These are phyloP conservation scores for Magnusiomyces magnusii DNA, from an alignment of 1,139 yeast genomes.

Conservation along the genomic window DNA sequence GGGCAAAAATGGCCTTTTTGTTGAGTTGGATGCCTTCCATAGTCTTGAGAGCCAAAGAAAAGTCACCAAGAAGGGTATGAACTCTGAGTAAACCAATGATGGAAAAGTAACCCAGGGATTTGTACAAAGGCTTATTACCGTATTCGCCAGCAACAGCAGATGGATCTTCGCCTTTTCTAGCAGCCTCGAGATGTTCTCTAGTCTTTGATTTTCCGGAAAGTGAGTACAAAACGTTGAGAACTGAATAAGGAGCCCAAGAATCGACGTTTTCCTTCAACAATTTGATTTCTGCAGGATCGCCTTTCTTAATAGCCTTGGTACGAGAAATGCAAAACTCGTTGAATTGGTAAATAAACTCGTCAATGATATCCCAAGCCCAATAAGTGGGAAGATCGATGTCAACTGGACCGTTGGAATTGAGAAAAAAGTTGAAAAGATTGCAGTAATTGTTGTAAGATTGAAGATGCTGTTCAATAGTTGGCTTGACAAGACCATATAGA, in stretches of 20 bases:
- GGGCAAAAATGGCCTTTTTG: conserved; percentile 40
- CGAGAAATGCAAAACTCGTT: conserved; percentile 40
- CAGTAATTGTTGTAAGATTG: conserved; percentile 45
- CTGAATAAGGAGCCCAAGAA: conserved; percentile 43
- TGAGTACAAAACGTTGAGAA: conserved; percentile 43
- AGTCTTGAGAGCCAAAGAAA: conserved; percentile 41
- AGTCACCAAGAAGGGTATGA: conserved; percentile 44
- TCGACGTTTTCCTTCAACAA: conserved; percentile 37
- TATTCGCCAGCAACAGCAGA: conserved; percentile 39
- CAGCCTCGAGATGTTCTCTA: conserved; percentile 38
- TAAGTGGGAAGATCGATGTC: conserved; percentile 41
- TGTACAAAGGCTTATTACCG: conserved; percentile 39
- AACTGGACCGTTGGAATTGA: conserved; percentile 39
- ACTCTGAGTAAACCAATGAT: conserved; percentile 43
- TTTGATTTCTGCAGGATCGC: conserved; percentile 32
- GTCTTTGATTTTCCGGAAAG: conserved; percentile 40
- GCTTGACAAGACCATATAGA: conserved; percentile 39
- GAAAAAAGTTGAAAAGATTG: conserved; percentile 40
- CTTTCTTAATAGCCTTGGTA: conserved; percentile 34
- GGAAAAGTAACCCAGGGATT: conserved; percentile 43
- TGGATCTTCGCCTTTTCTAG: conserved; percentile 32
- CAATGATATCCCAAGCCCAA: conserved; percentile 47
- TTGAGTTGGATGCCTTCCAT: conserved; percentile 42
- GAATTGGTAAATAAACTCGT: conserved; percentile 46
- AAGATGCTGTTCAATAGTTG: conserved; percentile 40